Evolutionary conservation across 2,329 filamentous ascomycete species (phyloP).

Genomic region (Parastagonospora nodorum): DNA sequence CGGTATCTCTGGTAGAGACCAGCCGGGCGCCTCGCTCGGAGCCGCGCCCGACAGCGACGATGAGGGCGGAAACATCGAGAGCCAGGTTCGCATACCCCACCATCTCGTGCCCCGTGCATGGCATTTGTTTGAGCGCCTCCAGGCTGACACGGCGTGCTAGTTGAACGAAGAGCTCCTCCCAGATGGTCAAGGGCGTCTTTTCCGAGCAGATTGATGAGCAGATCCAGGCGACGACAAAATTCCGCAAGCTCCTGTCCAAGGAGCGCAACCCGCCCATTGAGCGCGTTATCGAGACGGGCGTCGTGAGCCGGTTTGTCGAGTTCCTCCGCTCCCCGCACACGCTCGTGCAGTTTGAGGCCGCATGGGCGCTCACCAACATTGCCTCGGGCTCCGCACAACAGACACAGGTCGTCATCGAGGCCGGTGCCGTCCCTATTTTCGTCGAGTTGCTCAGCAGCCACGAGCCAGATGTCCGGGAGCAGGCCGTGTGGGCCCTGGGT

Average conservation of each 20-base stretch:
- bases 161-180: slow-evolving; percentile 95
- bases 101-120: slow-evolving; percentile 8
- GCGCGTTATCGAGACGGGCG: slow-evolving; percentile 98
- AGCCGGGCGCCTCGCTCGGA: slow-evolving; percentile 80
- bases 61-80: slow-evolving; percentile 92
- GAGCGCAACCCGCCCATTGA: slow-evolving; percentile 99
- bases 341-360: slow-evolving; percentile 97
- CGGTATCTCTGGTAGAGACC: slow-evolving; percentile 79
- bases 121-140: not conserved
- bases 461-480: slow-evolving; percentile 96
- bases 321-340: slow-evolving; percentile 98
- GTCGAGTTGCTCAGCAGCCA: slow-evolving; percentile 94
- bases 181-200: slow-evolving; percentile 98
- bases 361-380: slow-evolving; percentile 99
- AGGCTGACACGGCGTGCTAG: slow-evolving; percentile 54
- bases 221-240: slow-evolving; percentile 97
- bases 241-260: slow-evolving; percentile 96
- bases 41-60: slow-evolving; percentile 96
- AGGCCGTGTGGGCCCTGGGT: slow-evolving; percentile 97
- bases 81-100: slow-evolving; percentile 72
- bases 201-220: slow-evolving; percentile 98
- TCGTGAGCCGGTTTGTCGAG: slow-evolving; percentile 96
- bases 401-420: slow-evolving; percentile 98
- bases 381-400: slow-evolving; percentile 95
- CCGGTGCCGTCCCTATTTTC: slow-evolving; percentile 96